Conservation (phyloP, 2,329 filamentous ascomycete species). For the Colletotrichum sp. region DNA sequence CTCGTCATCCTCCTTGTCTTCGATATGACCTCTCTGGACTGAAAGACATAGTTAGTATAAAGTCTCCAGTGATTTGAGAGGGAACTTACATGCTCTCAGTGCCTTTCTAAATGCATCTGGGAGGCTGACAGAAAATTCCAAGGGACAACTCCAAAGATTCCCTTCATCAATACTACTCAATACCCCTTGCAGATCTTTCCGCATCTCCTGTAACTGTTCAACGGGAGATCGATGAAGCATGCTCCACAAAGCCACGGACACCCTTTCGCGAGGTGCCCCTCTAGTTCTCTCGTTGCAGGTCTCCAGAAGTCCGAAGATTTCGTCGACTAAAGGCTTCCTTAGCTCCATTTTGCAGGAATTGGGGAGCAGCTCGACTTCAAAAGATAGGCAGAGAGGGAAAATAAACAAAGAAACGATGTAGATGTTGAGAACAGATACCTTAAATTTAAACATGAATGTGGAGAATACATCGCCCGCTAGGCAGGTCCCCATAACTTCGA, state of each 20-base stretch:
- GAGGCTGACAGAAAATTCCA: background rate
- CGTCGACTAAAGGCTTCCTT: background rate
- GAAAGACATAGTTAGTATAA: accelerated
- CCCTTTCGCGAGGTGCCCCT: background rate
- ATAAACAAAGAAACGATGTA: background rate
- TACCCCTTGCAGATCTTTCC: background rate
- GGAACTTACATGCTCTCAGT: background rate
- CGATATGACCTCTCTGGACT: background rate
- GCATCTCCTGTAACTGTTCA: background rate
- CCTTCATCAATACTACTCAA: accelerated
- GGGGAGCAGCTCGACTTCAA: background rate
- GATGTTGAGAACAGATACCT: background rate
- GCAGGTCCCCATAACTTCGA: background rate
- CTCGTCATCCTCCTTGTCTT: background rate
- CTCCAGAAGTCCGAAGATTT: background rate
- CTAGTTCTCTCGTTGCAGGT: background rate
- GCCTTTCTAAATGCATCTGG: accelerated
- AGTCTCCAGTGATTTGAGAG: accelerated
- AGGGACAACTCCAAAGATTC: background rate
- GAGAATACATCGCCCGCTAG: background rate
- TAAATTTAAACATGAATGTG: background rate
- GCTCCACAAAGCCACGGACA: background rate
- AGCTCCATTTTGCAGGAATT: background rate
- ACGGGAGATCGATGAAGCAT: background rate
- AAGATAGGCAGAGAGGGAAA: background rate